A percentile compares a stretch with the other conserved stretches of the same genome.
Conservation (phyloP, 1,139 yeast species). For the Candida neerlandica region DNA sequence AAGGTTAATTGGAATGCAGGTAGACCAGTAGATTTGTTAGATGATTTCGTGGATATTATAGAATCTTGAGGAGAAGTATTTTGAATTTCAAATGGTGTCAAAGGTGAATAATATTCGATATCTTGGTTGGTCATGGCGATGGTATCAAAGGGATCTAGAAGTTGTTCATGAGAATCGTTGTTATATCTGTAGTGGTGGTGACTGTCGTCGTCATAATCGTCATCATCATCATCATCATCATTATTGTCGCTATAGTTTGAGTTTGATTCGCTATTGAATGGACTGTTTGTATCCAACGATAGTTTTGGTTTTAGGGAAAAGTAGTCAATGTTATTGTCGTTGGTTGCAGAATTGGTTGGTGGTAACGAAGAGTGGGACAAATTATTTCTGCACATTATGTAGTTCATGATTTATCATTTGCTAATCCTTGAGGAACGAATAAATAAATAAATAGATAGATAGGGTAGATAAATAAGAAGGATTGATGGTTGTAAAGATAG, state of each 20-base stretch:
- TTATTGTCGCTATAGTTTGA: background rate
- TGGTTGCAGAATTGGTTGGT: background rate
- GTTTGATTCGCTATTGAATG: background rate
- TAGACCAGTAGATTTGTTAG: constrained; percentile 4
- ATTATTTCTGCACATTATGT: constrained; percentile 5
- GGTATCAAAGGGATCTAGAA: constrained; percentile 9
- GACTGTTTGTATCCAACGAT: constrained; percentile 11
- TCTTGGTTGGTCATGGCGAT: constrained; percentile 6
- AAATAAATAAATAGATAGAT: background rate
- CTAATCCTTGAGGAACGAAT: background rate
- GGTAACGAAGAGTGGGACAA: constrained; percentile 6
- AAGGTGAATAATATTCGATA: constrained; percentile 13
- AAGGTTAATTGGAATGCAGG: constrained; percentile 10
- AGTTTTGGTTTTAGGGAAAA: constrained; percentile 17
- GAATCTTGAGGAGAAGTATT: constrained; percentile 6
- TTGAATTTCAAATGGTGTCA: constrained; percentile 16
- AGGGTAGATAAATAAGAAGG: no score
- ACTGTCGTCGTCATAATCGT: constrained; percentile 5
- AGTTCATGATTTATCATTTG: constrained; percentile 1
- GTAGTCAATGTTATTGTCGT: constrained; percentile 10
- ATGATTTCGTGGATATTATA: constrained; percentile 7
- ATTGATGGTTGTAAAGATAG: background rate
- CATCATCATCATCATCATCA: constrained; percentile 4
- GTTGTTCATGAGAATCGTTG: background rate
- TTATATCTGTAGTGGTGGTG: background rate